Conservation (phyloP, 1,284 basidiomycete genomes). For the Polyporus tsugae region DNA sequence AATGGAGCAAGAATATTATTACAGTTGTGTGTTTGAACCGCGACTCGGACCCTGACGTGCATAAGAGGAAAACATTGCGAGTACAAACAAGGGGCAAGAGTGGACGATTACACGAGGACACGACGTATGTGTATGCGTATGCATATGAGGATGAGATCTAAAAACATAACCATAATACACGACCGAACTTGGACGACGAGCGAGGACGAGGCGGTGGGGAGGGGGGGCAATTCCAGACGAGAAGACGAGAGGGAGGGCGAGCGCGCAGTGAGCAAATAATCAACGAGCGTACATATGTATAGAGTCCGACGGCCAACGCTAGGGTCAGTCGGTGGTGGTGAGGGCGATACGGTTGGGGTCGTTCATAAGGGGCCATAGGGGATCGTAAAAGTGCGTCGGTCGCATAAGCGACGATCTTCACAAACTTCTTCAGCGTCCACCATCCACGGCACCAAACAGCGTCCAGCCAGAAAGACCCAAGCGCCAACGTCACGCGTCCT, state of each 20-base stretch:
- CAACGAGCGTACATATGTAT: not conserved
- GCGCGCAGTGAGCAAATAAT: not conserved
- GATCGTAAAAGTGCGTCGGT: not conserved
- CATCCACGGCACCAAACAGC: not conserved
- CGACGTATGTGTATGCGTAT: slow-evolving; percentile 6
- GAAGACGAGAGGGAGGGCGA: not conserved
- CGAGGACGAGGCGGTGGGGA: too few relatives aligned
- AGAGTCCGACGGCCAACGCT: not conserved
- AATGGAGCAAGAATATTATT: slow-evolving; percentile 4
- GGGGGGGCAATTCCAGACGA: not conserved
- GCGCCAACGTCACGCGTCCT: slow-evolving; percentile 32
- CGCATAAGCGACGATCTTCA: not conserved
- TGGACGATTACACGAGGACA: slow-evolving; percentile 9
- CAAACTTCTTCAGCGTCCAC: not conserved
- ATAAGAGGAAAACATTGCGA: slow-evolving; percentile 15
- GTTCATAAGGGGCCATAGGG: not conserved
- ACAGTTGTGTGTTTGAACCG: slow-evolving; percentile 3
- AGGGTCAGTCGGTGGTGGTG: not conserved
- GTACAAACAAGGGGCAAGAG: slow-evolving; percentile 6
- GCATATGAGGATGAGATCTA: not conserved
- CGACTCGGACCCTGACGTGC: slow-evolving; percentile 3
- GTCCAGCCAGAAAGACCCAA: not conserved
- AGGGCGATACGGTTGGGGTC: not conserved
- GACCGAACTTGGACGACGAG: not conserved
- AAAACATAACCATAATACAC: not conserved